phyloP scores from a whole-genome alignment of 495 filamentous ascomycete genomes.

The Saxophila tyrrhenica region DNA sequence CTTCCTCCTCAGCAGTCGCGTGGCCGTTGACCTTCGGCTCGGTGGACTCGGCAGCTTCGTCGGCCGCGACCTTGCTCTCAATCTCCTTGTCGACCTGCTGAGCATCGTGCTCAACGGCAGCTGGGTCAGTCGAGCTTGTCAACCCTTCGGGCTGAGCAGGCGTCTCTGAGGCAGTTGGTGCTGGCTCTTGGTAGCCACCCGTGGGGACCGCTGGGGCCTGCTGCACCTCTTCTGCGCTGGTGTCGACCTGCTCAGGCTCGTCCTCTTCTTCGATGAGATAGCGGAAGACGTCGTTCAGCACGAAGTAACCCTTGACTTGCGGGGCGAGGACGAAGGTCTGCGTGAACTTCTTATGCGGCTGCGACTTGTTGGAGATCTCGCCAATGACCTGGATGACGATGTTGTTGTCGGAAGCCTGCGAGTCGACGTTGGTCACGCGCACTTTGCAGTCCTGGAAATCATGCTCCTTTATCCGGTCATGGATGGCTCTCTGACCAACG shows the following conservation, averaged over 20 bases:
- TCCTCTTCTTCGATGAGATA: conserved; percentile 78
- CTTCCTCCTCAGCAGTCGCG: conserved; percentile 18
- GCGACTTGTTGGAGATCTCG: conserved; percentile 87
- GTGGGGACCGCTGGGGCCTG: conserved; percentile 27
- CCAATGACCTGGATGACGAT: conserved; percentile 97
- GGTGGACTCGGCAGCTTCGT: conserved; percentile 10
- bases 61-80: conserved; percentile 32
- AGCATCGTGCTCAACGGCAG: conserved; percentile 32
- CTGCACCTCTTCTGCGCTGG: conserved; percentile 38
- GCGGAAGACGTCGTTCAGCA: conserved; percentile 94
- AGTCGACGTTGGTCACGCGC: conserved; percentile 93
- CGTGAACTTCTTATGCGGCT: conserved; percentile 83
- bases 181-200: conserved; percentile 26
- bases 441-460: conserved; percentile 98
- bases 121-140: conserved; percentile 26
- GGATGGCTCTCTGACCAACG: conserved; percentile 75
- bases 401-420: conserved; percentile 79
- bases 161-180: conserved; percentile 19
- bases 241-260: conserved; percentile 47
- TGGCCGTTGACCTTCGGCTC: conserved; percentile 13
- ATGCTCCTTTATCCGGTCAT: conserved; percentile 81
- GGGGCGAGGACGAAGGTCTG: conserved; percentile 98
- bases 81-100: conserved; percentile 48
- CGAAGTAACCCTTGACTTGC: conserved; percentile 95
- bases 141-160: conserved; percentile 23